A percentile compares a stretch with the other conserved stretches of the same genome.
phyloP scores from a whole-genome alignment of 2,329 filamentous ascomycete species.

The Exophiala aquamarina region DNA sequence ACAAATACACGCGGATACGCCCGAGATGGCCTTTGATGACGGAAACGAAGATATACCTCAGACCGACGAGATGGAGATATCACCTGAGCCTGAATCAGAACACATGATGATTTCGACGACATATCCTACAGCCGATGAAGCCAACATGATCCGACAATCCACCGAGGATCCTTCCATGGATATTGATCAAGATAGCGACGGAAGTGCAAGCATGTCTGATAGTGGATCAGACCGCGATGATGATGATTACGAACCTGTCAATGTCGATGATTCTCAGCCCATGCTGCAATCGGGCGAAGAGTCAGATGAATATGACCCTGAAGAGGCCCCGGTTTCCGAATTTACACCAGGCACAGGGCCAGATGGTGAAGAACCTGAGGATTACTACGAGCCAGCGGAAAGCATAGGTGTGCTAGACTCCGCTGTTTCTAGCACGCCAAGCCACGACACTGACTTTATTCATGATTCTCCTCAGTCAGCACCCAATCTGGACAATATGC shows the following conservation, averaged over 20 bases:
- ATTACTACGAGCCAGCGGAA: constrained; percentile 22
- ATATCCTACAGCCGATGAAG: not conserved
- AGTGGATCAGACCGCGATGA: constrained; percentile 44
- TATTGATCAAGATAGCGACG: constrained; percentile 23
- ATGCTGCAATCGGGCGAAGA: constrained; percentile 17
- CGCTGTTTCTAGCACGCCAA: not conserved
- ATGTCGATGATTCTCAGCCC: constrained; percentile 12
- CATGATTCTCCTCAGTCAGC: too few species aligned
- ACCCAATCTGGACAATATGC: too few species aligned
- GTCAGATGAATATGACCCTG: constrained; percentile 28
- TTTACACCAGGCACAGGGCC: constrained; percentile 10
- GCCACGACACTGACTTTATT: too few species aligned
- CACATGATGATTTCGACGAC: not conserved
- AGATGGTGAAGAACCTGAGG: constrained; percentile 16
- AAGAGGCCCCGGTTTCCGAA: constrained; percentile 34
- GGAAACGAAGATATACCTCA: constrained; percentile 3
- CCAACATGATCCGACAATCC: not conserved
- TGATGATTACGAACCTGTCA: constrained; percentile 24
- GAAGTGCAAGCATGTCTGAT: constrained; percentile 31
- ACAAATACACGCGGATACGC: not conserved
- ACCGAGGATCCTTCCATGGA: constrained; percentile 16
- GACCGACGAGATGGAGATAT: constrained; percentile 23
- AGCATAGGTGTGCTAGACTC: constrained; percentile 7
- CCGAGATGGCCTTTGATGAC: not conserved
- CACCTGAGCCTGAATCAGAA: constrained; percentile 17